A percentile compares a stretch with the other conserved stretches of the same genome.
phyloP scores from a whole-genome alignment of 768 basidiomycete species.

The Strobilomyces echinocephalus region DNA sequence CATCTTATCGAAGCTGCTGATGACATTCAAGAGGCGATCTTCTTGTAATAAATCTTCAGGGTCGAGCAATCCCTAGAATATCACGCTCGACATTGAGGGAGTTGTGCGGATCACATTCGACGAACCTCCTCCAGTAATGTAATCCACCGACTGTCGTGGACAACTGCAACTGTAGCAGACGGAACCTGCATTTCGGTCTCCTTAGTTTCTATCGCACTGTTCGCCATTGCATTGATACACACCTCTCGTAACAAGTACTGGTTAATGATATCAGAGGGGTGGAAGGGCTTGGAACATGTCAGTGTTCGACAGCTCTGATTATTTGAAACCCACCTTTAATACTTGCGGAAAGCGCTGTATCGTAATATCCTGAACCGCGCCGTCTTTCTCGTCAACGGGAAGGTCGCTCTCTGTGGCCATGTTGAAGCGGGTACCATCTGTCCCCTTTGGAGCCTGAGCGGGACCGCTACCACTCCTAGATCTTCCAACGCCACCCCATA shows the following conservation, averaged over 20 bases:
- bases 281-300: not conserved
- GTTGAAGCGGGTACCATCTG: not conserved
- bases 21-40: not conserved
- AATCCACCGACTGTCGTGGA: constrained; percentile 10
- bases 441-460: not conserved
- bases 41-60: not conserved
- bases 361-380: not conserved
- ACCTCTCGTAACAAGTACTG: constrained; percentile 6
- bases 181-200: not conserved
- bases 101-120: not conserved
- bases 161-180: constrained; percentile 4
- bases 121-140: constrained; percentile 3
- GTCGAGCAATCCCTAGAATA: not conserved
- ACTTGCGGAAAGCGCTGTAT: constrained; percentile 5
- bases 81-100: not conserved
- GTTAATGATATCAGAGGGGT: constrained; percentile 13
- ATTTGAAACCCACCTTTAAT: not conserved
- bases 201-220: not conserved
- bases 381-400: not conserved
- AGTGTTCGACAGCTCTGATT: not conserved
- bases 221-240: not conserved
- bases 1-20: not conserved
- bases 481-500: not conserved
- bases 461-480: not conserved
- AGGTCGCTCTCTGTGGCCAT: not conserved